Evolutionary conservation across 306 rosid species (phyloP).

Genomic region (Comarum palustre): DNA sequence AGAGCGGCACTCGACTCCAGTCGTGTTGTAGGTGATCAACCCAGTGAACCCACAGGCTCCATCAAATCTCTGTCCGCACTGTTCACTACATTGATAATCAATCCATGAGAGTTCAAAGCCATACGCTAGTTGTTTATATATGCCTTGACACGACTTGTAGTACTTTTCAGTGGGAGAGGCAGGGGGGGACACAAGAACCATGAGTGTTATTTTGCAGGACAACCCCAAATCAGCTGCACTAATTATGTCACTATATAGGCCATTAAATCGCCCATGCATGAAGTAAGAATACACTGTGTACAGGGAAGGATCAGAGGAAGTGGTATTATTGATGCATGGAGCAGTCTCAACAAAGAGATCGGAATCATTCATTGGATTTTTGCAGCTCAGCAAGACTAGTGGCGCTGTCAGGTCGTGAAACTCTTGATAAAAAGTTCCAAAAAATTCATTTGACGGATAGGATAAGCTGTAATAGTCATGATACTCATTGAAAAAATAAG

Average conservation of each 20-base stretch:
- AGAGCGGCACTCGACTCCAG: not conserved
- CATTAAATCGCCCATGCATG: not conserved
- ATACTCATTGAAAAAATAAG: not conserved
- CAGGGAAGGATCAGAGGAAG: not conserved
- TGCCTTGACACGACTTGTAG: not conserved
- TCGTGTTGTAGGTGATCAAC: not conserved
- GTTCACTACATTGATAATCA: not conserved
- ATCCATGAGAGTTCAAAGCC: not conserved
- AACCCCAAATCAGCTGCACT: not conserved
- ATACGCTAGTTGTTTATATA: not conserved
- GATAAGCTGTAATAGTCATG: not conserved
- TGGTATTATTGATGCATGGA: not conserved
- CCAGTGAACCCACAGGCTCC: too few relatives aligned
- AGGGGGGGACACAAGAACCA: not conserved
- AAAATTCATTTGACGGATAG: too few relatives aligned
- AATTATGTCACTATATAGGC: too few relatives aligned
- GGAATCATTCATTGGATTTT: not conserved
- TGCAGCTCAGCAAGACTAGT: not conserved
- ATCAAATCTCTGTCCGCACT: not conserved
- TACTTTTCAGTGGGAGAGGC: not conserved
- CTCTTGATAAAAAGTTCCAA: too few relatives aligned
- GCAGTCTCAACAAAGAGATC: not conserved
- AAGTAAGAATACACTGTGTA: not conserved
- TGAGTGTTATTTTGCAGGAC: not conserved
- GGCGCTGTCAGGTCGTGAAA: too few relatives aligned